Conservation (phyloP, 2,329 filamentous ascomycete species). For the Fusarium foetens region DNA sequence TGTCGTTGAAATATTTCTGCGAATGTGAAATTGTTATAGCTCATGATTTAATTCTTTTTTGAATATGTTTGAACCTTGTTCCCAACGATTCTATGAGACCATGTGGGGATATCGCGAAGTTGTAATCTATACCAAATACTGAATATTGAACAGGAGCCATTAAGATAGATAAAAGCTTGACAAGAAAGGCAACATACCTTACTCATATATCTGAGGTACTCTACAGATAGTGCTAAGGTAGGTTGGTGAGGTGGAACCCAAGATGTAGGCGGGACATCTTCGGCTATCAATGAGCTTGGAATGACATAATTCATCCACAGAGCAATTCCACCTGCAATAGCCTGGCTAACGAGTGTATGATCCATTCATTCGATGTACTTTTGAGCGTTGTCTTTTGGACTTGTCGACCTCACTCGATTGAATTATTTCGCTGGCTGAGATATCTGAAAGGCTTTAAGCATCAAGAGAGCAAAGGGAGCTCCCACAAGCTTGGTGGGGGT, state of each 20-base stretch:
- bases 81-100: background rate
- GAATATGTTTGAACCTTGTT: fast-evolving
- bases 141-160: background rate
- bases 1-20: too few species aligned
- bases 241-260: background rate
- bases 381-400: background rate
- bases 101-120: too few species aligned
- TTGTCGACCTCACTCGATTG: background rate
- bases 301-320: constrained; percentile 33
- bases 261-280: constrained; percentile 10
- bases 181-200: background rate
- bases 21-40: too few species aligned
- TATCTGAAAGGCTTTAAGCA: background rate
- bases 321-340: constrained; percentile 12
- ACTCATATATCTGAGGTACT: background rate
- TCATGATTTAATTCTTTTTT: too few species aligned
- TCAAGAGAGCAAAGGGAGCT: background rate
- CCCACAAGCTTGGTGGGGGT: constrained; percentile 32
- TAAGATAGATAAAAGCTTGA: background rate
- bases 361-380: constrained; percentile 6
- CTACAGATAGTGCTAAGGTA: background rate
- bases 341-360: constrained; percentile 11
- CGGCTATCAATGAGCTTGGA: constrained; percentile 10
- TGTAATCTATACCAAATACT: background rate
- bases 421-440: background rate